Evolutionary conservation across 2,329 filamentous ascomycete genomes (phyloP).

Genomic region (Arthrobotrys sinensis): DNA sequence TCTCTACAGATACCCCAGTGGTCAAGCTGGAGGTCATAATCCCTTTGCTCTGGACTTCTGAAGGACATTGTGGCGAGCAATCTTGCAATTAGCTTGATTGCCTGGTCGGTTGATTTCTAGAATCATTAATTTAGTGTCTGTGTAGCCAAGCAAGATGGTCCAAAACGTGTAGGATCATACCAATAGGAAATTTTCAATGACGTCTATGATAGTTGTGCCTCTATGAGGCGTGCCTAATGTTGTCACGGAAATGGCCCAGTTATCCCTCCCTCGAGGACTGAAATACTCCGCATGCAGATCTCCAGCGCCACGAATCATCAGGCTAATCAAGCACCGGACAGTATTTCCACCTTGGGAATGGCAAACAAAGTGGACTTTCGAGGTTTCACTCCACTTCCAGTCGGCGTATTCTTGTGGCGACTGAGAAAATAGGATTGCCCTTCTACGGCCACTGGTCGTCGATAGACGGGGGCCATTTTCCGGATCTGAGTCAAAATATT

Average conservation of each 20-base stretch:
- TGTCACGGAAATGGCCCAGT: slow-evolving; percentile 25
- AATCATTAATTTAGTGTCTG: background rate
- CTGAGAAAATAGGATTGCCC: background rate
- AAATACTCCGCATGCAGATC: background rate
- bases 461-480: background rate
- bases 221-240: slow-evolving; percentile 31
- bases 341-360: slow-evolving; percentile 38
- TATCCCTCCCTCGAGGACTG: background rate
- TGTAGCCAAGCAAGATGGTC: background rate
- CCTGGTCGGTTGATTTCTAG: background rate
- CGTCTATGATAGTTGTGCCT: slow-evolving; percentile 20
- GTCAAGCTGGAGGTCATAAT: slow-evolving; percentile 35
- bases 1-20: slow-evolving; percentile 29
- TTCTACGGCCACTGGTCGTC: background rate
- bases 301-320: slow-evolving; percentile 16
- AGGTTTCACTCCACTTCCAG: slow-evolving; percentile 25
- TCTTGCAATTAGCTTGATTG: background rate
- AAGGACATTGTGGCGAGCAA: slow-evolving; percentile 3
- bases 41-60: background rate
- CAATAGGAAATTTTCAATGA: slow-evolving; percentile 22
- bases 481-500: slow-evolving; percentile 7
- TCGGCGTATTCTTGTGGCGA: background rate
- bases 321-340: slow-evolving; percentile 23
- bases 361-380: slow-evolving; percentile 23
- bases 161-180: background rate